Conservation (phyloP, 148 eudicot genomes). For the Arctostaphylos glauca region DNA sequence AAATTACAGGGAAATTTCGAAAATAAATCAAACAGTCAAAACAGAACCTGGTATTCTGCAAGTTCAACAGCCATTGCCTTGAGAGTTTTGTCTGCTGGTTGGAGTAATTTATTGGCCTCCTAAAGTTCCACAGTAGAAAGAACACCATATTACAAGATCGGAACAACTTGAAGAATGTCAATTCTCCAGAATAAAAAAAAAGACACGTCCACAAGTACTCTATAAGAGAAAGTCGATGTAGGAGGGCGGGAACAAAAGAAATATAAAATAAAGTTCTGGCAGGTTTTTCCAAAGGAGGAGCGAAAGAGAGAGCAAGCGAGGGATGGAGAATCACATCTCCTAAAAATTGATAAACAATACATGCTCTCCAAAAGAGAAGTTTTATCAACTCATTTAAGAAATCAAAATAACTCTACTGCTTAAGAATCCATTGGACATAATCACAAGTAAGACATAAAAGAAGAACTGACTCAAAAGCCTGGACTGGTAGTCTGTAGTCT, state of each 20-base stretch:
- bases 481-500: no score
- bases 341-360: neutral
- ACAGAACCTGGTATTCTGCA: conserved; percentile 83
- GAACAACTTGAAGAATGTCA: neutral
- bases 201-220: conserved; percentile 7
- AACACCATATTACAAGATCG: conserved; percentile 9
- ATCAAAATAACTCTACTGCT: neutral
- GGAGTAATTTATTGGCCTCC: conserved; percentile 88
- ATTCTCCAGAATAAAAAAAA: conserved; percentile 6
- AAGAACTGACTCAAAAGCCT: neutral
- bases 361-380: neutral
- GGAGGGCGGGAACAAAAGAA: neutral
- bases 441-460: neutral
- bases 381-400: neutral
- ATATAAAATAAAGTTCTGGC: neutral
- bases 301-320: neutral
- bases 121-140: conserved; percentile 25
- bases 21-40: neutral
- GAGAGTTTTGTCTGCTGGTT: conserved; percentile 78
- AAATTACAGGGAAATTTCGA: neutral
- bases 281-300: neutral
- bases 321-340: neutral
- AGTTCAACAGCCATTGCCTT: conserved; percentile 89
- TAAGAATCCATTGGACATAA: neutral
- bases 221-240: neutral